Base-by-base conservation (phyloP, 768 basidiomycete genomes). In the Psilocybe cyanescens region DNA sequence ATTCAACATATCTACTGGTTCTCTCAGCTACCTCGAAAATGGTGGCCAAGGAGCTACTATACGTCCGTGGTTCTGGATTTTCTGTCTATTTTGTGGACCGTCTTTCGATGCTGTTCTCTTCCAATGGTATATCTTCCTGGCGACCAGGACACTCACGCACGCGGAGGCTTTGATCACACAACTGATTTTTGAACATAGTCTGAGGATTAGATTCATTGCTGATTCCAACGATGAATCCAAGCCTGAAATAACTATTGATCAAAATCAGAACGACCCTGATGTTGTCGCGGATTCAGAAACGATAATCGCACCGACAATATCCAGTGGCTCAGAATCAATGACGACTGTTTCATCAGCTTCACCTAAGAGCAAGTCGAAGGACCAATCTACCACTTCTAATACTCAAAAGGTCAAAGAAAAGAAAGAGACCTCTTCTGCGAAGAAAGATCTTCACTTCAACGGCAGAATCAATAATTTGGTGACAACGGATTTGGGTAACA, bases 401-500 rank as follows among this genome's bases (percentile, higher is more conserved):
- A 60, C 68, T 65, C 3, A 75, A 33, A 31, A 56, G 57, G 37
- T 44, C 7, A 49, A n/a, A 24, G 80, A 19, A 62, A 54, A 17
- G 33, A 12, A 44, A 1, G 41, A 39, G 37, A 14, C 37, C 1
- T 39, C 37, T 39, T 39, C 41, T 16, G 4, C 41, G 37, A 46
- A 54, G 29, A 58, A 28, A 37, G 54, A 62, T n/a, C 51, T 50
- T 14, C 51, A 88, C 67, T 72, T 91, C 17, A 83, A 86, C 39
- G 91, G 92, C 8, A 90, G 85, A 69, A 87, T 94, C 70, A 93
- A 89, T 71, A 93, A 91, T 57, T 74, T 92, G 5, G 83, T 91
- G 35, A 86, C 90, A 7, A 86, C 87, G 1, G 91, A 94, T 72
- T 49, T 81, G 61, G 63, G 59, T 35, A 76, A 75, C 59, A 79